Base-by-base conservation (phyloP, 75 land plant genomes). In the Pinus taeda region DNA sequence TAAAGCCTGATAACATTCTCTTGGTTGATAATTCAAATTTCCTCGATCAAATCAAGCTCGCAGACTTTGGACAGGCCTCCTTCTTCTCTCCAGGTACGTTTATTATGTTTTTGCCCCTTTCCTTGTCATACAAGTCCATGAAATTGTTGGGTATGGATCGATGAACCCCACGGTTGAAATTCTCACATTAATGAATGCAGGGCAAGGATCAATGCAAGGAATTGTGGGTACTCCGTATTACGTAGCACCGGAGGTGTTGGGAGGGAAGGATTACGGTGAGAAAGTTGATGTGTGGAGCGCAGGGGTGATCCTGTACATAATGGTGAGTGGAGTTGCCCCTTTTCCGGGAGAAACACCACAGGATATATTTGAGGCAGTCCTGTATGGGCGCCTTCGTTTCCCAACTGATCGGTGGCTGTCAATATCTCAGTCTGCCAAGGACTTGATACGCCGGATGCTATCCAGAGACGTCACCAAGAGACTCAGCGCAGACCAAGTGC, bases 211-310 rank as follows among this genome's bases (percentile, higher is more conserved):
- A 29, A 78, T 86, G 83, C 29, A 24, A 4, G 93, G 90, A 4
- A 22, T 91, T 21, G 90, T 88, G 49, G 93, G 93, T 37, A 88
- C 90, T 70, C 90, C 93, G 73, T 86, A 86, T 77, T 91, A 91
- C 60, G 87, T 91, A 64, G 90, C 93, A 78, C 90, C 93, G 17
- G 93, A 91, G 83, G 88, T 91, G 70, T 36, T 91, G 61, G 55
- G 33, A 57, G 89, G 89, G 75, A 74, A 75, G 71, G 87, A 81
- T 18, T 91, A 91, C 81, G 75, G 65, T 30, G 88, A 86, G 84
- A 86, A 91, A 78, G 87, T 86, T 22, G 93, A 91, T 67, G 88
- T 91, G 57, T 91, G 93, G 93, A 91, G 93, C 77, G 88, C 85
- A 42, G 91, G 93, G 20, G 93, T 91, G 57, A 74, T 89, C 58